Percentiles rank a stretch among this genome's conserved stretches.
phyloP scores from a whole-genome alignment of 1,284 basidiomycete species.

The Fistulina hepatica region DNA sequence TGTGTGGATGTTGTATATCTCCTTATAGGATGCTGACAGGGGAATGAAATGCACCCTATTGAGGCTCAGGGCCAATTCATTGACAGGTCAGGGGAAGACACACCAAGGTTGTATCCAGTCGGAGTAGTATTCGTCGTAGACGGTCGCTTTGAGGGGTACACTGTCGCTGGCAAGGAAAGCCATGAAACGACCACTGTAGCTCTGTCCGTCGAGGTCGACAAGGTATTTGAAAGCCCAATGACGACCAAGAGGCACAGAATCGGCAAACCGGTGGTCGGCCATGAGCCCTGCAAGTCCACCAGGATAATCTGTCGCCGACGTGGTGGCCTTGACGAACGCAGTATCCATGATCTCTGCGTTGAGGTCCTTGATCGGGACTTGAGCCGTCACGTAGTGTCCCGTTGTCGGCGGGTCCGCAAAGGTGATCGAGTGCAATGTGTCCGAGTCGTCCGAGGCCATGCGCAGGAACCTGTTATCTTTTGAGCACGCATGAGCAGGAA shows the following conservation, averaged over 20 bases:
- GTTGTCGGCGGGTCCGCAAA: neutral
- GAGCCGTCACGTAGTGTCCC: neutral
- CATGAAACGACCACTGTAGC: conserved; percentile 86
- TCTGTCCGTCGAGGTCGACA: conserved; percentile 87
- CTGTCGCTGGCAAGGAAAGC: conserved; percentile 81
- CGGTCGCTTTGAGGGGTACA: conserved; percentile 79
- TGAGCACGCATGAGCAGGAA: too few species aligned
- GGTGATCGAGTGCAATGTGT: neutral
- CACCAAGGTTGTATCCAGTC: conserved; percentile 81
- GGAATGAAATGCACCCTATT: conserved; percentile 89
- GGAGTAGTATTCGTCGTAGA: conserved; percentile 84
- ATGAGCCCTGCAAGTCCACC: conserved; percentile 27
- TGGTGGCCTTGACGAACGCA: conserved; percentile 73
- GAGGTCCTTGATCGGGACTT: conserved; percentile 25
- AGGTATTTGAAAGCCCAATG: conserved; percentile 93
- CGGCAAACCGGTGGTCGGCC: conserved; percentile 62
- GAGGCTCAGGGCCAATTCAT: conserved; percentile 2
- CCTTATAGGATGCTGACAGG: conserved; percentile 72
- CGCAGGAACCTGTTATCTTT: too few species aligned
- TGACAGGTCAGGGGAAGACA: conserved; percentile 18
- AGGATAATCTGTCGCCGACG: conserved; percentile 29
- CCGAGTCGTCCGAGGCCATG: neutral
- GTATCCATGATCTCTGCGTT: conserved; percentile 83
- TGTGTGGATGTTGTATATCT: conserved; percentile 85
- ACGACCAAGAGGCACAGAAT: conserved; percentile 69